These are phyloP conservation scores for Aulographum hederae DNA, from an alignment of 2,329 filamentous ascomycete genomes.

Conservation along the genomic window DNA sequence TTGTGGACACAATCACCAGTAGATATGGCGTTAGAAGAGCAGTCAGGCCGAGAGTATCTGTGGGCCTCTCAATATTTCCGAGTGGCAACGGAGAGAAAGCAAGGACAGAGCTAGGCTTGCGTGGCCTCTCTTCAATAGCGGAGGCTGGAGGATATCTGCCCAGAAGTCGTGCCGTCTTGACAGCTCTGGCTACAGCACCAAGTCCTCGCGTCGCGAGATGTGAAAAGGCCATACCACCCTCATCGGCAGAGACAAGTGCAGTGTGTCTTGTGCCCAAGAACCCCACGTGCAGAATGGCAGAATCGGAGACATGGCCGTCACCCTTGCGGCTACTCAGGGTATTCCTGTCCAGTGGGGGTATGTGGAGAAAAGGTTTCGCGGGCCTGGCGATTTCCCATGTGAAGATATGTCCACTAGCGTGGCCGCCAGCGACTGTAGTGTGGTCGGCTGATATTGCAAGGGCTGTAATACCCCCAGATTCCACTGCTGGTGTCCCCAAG, in stretches of 20 bases:
- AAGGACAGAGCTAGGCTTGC: constrained; percentile 87
- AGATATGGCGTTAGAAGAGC: constrained; percentile 93
- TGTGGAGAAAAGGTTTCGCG: constrained; percentile 75
- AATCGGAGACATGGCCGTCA: constrained; percentile 69
- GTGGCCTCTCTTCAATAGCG: constrained; percentile 40
- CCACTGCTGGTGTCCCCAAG: constrained; percentile 80
- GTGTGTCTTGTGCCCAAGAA: constrained; percentile 89
- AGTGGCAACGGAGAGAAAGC: constrained; percentile 80
- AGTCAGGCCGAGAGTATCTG: constrained; percentile 75
- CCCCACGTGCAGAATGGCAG: constrained; percentile 73
- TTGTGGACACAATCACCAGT: constrained; percentile 92
- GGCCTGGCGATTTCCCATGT: constrained; percentile 83
- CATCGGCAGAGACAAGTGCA: constrained; percentile 85
- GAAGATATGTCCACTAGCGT: constrained; percentile 80
- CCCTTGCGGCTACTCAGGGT: constrained; percentile 45
- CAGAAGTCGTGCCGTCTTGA: constrained; percentile 79
- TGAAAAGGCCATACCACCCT: constrained; percentile 93
- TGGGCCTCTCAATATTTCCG: constrained; percentile 81
- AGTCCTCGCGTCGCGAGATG: constrained; percentile 86
- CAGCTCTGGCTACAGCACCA: constrained; percentile 64
- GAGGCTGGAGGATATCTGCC: constrained; percentile 70
- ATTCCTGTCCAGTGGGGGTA: constrained; percentile 54
- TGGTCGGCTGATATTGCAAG: constrained; percentile 88
- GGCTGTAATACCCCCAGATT: constrained; percentile 74
- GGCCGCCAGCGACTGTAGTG: constrained; percentile 75